Percentiles rank a stretch among this genome's conserved stretches.
Conservation (phyloP, 768 basidiomycete species). For the Pleurotus giganteus region DNA sequence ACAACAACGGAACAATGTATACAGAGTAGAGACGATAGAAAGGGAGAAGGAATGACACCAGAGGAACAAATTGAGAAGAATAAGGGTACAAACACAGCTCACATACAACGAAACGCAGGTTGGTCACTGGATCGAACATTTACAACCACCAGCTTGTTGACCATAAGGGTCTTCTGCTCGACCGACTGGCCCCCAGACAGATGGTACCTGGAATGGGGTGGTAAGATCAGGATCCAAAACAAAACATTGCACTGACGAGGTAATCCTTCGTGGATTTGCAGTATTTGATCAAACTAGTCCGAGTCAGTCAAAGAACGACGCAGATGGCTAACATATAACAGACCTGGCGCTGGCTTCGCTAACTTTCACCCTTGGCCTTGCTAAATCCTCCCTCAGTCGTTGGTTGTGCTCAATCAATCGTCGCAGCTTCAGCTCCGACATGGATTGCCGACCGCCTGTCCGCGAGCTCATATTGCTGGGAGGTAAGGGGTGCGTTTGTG, state of each 20-base stretch:
- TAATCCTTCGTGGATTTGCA: slow-evolving; percentile 93
- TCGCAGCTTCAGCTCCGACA: slow-evolving; percentile 96
- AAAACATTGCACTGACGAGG: slow-evolving; percentile 51
- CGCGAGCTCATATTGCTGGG: slow-evolving; percentile 52
- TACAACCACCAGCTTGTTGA: slow-evolving; percentile 52
- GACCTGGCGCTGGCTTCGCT: slow-evolving; percentile 90
- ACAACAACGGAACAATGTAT: not conserved
- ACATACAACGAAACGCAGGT: not conserved
- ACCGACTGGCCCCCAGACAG: slow-evolving; percentile 95
- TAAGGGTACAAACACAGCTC: not conserved
- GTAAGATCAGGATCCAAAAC: slow-evolving; percentile 5
- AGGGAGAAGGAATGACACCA: not conserved
- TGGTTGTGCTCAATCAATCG: slow-evolving; percentile 93
- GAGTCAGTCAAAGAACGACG: slow-evolving; percentile 13
- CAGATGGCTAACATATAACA: slow-evolving; percentile 33
- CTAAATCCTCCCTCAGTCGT: slow-evolving; percentile 85
- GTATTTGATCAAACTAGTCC: slow-evolving; percentile 82
- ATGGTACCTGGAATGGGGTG: slow-evolving; percentile 65
- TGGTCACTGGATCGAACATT: slow-evolving; percentile 36
- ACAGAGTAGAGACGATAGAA: not conserved
- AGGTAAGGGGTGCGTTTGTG: slow-evolving; percentile 11
- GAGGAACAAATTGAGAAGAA: not conserved
- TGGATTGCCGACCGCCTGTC: slow-evolving; percentile 74
- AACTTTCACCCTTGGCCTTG: slow-evolving; percentile 81
- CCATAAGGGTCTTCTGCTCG: slow-evolving; percentile 93